A percentile compares a stretch with the other conserved stretches of the same genome.
phyloP scores from a whole-genome alignment of 225 moss, liverwort and hornwort genomes.

The Marchantia paleacea region DNA sequence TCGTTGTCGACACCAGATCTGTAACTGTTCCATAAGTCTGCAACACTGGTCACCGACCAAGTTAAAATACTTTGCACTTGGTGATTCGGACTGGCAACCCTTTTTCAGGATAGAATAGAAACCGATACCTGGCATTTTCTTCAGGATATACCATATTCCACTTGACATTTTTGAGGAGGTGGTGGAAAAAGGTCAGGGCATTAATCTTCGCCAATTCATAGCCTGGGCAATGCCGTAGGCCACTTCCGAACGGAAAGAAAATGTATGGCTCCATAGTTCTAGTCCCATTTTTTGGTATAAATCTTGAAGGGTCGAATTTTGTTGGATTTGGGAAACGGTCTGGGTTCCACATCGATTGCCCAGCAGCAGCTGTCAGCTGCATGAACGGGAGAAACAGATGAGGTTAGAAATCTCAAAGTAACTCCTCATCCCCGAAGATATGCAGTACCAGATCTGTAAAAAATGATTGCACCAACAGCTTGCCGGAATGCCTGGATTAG shows the following conservation, averaged over 20 bases:
- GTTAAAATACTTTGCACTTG: slow-evolving; percentile 1
- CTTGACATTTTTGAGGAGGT: slow-evolving; percentile 28
- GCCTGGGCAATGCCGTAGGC: slow-evolving; percentile 36
- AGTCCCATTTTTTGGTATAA: slow-evolving; percentile 27
- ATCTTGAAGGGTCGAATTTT: slow-evolving; percentile 46
- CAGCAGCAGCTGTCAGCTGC: slow-evolving; percentile 22
- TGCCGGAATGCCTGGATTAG: too few species aligned
- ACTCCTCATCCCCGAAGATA: too few species aligned
- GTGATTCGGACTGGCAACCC: background rate
- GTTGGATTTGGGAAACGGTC: slow-evolving; percentile 33
- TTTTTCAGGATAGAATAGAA: slow-evolving; percentile 2
- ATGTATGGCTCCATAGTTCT: slow-evolving; percentile 24
- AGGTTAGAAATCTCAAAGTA: too few species aligned
- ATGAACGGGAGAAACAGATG: background rate
- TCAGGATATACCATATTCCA: slow-evolving; percentile 35
- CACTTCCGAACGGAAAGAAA: slow-evolving; percentile 41
- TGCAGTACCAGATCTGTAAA: too few species aligned
- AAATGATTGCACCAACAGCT: too few species aligned
- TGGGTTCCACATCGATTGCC: slow-evolving; percentile 26
- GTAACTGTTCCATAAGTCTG: too few species aligned
- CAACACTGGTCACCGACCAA: too few species aligned
- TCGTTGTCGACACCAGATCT: too few species aligned
- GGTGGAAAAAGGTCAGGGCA: slow-evolving; percentile 43
- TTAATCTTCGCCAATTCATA: slow-evolving; percentile 39
- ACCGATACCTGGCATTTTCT: background rate